Evolutionary conservation across 129 eudicot species (phyloP).

Genomic region (Erigeron canadensis): DNA sequence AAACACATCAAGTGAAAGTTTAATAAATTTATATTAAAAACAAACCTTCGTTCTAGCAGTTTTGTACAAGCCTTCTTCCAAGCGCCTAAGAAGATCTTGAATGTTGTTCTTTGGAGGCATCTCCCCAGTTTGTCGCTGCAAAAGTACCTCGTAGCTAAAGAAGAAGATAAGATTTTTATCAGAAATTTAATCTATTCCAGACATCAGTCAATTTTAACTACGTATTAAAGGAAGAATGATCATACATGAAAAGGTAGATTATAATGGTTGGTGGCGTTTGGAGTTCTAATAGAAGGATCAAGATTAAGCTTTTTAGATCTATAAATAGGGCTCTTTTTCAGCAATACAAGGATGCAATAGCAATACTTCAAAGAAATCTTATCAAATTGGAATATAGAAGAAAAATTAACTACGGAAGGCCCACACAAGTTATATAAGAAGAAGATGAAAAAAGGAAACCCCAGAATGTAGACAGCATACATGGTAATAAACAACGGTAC

Average conservation of each 20-base stretch:
- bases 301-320: background rate
- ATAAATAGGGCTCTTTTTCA: background rate
- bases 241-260: background rate
- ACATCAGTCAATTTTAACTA: slow-evolving; percentile 2
- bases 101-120: slow-evolving; percentile 49
- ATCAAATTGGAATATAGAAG: no score
- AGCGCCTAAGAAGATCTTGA: slow-evolving; percentile 61
- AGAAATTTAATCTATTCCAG: slow-evolving; percentile 10
- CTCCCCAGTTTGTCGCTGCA: slow-evolving; percentile 48
- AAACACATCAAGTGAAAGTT: background rate
- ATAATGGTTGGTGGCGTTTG: background rate
- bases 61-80: slow-evolving; percentile 78
- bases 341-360: slow-evolving; percentile 8
- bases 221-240: background rate
- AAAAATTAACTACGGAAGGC: no score
- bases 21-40: background rate
- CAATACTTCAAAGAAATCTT: background rate
- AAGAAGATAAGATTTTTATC: slow-evolving; percentile 12
- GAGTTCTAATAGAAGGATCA: slow-evolving; percentile 10
- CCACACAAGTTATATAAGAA: background rate
- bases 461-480: background rate
- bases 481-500: background rate
- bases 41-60: slow-evolving; percentile 63
- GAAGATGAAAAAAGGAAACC: background rate
- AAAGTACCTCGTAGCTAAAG: slow-evolving; percentile 56